Conservation (phyloP, 345 rosid species). For the Murraya koenigii region DNA sequence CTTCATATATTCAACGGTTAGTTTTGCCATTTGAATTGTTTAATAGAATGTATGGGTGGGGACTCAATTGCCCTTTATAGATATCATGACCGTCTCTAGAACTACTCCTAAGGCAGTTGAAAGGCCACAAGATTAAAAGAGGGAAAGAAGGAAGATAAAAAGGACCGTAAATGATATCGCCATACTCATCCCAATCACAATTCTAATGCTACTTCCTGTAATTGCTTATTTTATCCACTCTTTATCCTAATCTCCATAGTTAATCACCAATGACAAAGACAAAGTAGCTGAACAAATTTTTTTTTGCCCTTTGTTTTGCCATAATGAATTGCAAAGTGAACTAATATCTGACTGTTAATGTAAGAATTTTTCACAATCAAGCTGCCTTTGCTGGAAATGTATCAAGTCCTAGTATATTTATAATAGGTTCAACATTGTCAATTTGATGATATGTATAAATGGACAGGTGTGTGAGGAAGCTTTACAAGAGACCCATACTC, state of each 20-base stretch:
- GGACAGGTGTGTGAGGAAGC: too few species aligned
- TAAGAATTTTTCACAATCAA: not conserved
- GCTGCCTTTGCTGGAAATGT: not conserved
- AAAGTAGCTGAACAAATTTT: not conserved
- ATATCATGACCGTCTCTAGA: constrained; percentile 38
- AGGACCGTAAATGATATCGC: constrained; percentile 50
- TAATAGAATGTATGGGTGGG: constrained; percentile 57
- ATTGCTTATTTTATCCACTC: constrained; percentile 12
- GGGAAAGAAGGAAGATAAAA: constrained; percentile 45
- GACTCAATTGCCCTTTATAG: constrained; percentile 54
- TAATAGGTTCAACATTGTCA: not conserved
- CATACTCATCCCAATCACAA: constrained; percentile 49
- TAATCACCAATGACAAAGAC: not conserved
- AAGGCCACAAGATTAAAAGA: constrained; percentile 31
- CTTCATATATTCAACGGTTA: too few species aligned
- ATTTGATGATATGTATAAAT: not conserved
- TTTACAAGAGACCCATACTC: too few species aligned
- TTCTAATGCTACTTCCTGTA: constrained; percentile 70
- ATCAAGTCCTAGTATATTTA: not conserved
- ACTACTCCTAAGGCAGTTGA: constrained; percentile 43
- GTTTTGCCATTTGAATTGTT: not conserved
- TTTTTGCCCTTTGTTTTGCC: too few species aligned
- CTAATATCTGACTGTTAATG: not conserved
- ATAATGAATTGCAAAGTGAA: not conserved
- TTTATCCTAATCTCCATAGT: not conserved